Evolutionary conservation across 78 protist genomes (phyloP).

Genomic region (Blattamonas nauphoetae): DNA sequence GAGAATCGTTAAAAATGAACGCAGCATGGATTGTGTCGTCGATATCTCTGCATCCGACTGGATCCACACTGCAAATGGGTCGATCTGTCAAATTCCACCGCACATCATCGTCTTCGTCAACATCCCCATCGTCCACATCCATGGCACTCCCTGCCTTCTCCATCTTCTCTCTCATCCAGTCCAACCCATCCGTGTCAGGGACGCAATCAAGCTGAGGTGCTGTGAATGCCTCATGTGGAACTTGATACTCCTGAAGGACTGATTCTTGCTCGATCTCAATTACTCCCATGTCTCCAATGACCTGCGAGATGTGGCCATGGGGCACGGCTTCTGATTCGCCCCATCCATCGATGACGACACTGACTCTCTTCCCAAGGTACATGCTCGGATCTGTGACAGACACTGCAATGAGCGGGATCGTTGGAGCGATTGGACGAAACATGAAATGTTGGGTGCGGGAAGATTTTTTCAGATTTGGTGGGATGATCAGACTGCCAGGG

Average conservation of each 20-base stretch:
- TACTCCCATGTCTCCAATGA: slow-evolving; percentile 30
- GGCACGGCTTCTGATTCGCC: slow-evolving; percentile 6
- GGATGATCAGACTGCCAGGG: neutral
- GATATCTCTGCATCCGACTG: slow-evolving; percentile 43
- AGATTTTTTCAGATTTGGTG: neutral
- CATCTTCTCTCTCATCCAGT: neutral
- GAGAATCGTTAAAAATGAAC: neutral
- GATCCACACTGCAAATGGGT: slow-evolving; percentile 31
- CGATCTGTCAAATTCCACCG: slow-evolving; percentile 9
- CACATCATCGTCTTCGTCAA: slow-evolving; percentile 18
- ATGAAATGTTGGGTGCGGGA: neutral
- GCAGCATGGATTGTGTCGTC: slow-evolving; percentile 48
- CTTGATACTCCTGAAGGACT: neutral
- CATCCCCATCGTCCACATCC: neutral
- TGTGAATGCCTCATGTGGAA: slow-evolving; percentile 19
- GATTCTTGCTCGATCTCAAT: slow-evolving; percentile 9
- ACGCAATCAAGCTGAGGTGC: slow-evolving; percentile 20
- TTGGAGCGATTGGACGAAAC: neutral
- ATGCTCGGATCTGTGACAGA: neutral
- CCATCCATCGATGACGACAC: slow-evolving; percentile 22
- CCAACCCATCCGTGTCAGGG: neutral
- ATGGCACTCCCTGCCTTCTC: neutral
- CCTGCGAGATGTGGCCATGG: slow-evolving; percentile 19
- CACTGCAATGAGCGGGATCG: neutral
- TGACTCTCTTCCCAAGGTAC: neutral